Conservation (phyloP, 805 yeast genomes). For the Teunomyces barrocoloradensis region DNA sequence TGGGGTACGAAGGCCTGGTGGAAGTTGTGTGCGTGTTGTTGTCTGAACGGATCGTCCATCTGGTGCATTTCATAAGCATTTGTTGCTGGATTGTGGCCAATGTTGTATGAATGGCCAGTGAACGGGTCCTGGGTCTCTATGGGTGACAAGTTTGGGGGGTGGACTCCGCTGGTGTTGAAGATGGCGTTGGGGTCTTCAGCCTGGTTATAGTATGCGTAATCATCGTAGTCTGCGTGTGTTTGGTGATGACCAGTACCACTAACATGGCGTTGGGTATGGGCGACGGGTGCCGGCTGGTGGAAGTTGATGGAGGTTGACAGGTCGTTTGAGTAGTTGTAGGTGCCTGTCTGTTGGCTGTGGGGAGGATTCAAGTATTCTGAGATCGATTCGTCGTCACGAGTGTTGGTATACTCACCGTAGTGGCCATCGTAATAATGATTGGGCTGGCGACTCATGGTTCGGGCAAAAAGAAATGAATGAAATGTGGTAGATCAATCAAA, state of each 20-base stretch:
- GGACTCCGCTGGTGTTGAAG: constrained; percentile 22
- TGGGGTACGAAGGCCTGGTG: constrained; percentile 42
- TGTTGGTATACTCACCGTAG: not conserved
- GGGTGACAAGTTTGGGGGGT: constrained; percentile 16
- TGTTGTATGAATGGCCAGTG: constrained; percentile 5
- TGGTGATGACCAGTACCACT: constrained; percentile 3
- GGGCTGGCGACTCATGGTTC: constrained; percentile 4
- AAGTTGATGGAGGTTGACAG: constrained; percentile 23
- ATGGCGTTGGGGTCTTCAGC: constrained; percentile 24
- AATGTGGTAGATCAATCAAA: not conserved
- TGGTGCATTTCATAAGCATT: constrained; percentile 14
- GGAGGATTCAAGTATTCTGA: constrained; percentile 14
- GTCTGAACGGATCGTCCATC: constrained; percentile 1
- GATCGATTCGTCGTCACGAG: constrained; percentile 11
- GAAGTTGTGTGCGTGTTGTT: constrained; percentile 10
- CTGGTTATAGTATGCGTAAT: constrained; percentile 21
- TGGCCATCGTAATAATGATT: not conserved
- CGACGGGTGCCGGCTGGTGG: constrained; percentile 27
- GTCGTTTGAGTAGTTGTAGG: constrained; percentile 15
- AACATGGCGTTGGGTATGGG: constrained; percentile 10
- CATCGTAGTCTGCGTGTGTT: constrained; percentile 18
- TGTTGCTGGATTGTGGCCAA: constrained; percentile 8
- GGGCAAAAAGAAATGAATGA: too few species aligned
- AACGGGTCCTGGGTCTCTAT: constrained; percentile 15
- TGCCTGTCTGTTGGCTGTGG: constrained; percentile 15